Conservation (phyloP, 2,329 filamentous ascomycete species). For the Balansia obtecta region DNA sequence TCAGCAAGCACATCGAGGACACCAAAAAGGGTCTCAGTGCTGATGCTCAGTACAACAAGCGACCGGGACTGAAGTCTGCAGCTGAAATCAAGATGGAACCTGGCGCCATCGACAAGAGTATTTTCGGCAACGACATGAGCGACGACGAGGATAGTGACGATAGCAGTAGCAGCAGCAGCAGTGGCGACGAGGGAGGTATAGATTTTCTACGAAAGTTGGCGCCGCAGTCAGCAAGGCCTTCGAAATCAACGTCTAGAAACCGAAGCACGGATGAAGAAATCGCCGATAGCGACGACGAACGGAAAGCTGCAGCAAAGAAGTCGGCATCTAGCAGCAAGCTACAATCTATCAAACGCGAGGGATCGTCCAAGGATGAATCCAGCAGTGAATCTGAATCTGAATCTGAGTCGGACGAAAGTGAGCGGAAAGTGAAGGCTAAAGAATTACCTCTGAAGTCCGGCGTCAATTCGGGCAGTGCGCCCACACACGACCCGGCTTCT, state of each 20-base stretch:
- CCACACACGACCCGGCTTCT: conserved; percentile 10
- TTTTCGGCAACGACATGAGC: conserved; percentile 18
- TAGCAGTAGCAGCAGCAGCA: conserved; percentile 22
- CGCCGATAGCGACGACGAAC: conserved; percentile 30
- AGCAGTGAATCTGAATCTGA: conserved; percentile 14
- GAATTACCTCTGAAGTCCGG: conserved; percentile 1
- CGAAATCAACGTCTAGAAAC: conserved; percentile 12
- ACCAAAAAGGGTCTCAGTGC: conserved; percentile 23
- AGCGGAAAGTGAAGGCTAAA: conserved; percentile 5
- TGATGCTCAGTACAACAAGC: conserved; percentile 21
- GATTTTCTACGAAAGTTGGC: conserved; percentile 22
- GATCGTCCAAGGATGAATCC: conserved; percentile 16
- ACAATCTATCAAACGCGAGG: conserved; percentile 2
- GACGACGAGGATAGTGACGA: conserved; percentile 19
- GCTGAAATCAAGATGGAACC: conserved; percentile 20
- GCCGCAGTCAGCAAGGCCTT: conserved; percentile 8
- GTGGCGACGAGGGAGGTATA: conserved; percentile 19
- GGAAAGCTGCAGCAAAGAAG: conserved; percentile 16
- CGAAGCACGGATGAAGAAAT: conserved; percentile 26
- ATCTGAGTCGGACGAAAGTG: conserved; percentile 12
- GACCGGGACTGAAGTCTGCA: conserved; percentile 13
- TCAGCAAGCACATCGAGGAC: conserved; percentile 25
- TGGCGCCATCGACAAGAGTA: conserved; percentile 11
- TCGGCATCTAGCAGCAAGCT: conserved; percentile 6
- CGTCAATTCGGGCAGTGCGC: conserved; percentile 4